A percentile compares a stretch with the other conserved stretches of the same genome.
Evolutionary conservation across 805 yeast genomes (phyloP).

Genomic region (Starmera quercuum): DNA sequence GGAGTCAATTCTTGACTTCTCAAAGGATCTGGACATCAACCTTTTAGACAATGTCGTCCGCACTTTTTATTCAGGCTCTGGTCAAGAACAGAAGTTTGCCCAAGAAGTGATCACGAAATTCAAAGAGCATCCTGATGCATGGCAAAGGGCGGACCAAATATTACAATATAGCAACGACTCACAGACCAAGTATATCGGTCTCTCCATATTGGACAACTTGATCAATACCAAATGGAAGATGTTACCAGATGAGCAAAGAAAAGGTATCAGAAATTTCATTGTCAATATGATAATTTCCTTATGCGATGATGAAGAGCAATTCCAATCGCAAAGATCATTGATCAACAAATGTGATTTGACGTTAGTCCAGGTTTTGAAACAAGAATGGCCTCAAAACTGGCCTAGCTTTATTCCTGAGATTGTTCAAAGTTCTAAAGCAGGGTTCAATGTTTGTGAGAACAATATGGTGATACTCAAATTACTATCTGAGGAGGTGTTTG

Average conservation of each 20-base stretch:
- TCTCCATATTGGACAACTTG: conserved; percentile 81
- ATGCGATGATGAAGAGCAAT: conserved; percentile 75
- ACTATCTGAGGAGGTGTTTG: conserved; percentile 93
- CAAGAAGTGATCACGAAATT: conserved; percentile 68
- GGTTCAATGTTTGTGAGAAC: conserved; percentile 93
- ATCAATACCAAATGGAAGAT: conserved; percentile 92
- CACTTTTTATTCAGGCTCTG: conserved; percentile 75
- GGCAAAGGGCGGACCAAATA: conserved; percentile 91
- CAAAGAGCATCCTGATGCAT: conserved; percentile 91
- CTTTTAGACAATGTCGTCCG: conserved; percentile 80
- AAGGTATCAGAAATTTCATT: conserved; percentile 88
- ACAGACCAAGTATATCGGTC: conserved; percentile 88
- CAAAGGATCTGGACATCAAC: conserved; percentile 71
- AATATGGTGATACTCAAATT: conserved; percentile 89
- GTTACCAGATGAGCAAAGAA: conserved; percentile 78
- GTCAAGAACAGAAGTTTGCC: conserved; percentile 59
- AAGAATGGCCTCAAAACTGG: conserved; percentile 99
- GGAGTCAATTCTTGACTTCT: conserved; percentile 87
- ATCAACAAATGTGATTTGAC: conserved; percentile 92
- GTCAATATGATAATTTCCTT: conserved; percentile 89
- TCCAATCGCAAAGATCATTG: conserved; percentile 67
- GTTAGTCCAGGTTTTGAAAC: conserved; percentile 87
- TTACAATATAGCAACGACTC: conserved; percentile 70
- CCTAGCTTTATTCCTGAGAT: conserved; percentile 94
- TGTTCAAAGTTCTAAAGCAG: conserved; percentile 73